Evolutionary conservation across 2,329 filamentous ascomycete species (phyloP).

Genomic region (Ilyonectria robusta): DNA sequence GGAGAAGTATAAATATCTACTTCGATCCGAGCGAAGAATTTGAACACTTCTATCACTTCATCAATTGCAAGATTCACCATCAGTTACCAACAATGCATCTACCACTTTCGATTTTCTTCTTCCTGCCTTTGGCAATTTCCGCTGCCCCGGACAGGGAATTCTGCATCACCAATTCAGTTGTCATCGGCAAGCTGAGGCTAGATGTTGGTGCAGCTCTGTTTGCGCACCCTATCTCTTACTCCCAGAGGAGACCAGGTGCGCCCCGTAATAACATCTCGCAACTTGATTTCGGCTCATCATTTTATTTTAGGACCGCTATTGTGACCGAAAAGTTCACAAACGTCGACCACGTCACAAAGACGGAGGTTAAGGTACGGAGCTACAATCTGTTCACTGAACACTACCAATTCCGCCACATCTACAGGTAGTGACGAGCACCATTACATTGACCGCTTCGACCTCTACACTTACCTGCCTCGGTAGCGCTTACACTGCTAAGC

Average conservation of each 20-base stretch:
- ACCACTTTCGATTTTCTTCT: too few species aligned
- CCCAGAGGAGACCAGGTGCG: background rate
- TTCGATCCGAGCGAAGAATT: too few species aligned
- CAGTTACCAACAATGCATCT: too few species aligned
- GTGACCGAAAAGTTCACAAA: background rate
- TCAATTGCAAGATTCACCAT: too few species aligned
- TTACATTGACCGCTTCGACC: background rate
- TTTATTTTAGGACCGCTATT: background rate
- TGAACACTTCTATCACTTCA: too few species aligned
- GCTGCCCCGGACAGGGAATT: too few species aligned
- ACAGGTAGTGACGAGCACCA: background rate
- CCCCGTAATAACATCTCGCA: background rate
- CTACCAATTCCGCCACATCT: background rate
- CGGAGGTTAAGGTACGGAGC: background rate
- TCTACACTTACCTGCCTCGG: conserved; percentile 4
- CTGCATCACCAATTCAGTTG: too few species aligned
- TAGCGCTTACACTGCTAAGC: conserved; percentile 4
- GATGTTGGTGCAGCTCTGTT: background rate
- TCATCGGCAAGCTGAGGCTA: too few species aligned
- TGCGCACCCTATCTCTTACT: background rate
- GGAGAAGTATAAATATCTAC: too few species aligned
- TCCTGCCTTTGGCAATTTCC: too few species aligned
- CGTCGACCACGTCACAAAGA: background rate
- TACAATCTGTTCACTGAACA: background rate
- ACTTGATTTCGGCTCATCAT: too few species aligned